phyloP scores from a whole-genome alignment of 805 yeast genomes.

The Metschnikowia gelsemii region DNA sequence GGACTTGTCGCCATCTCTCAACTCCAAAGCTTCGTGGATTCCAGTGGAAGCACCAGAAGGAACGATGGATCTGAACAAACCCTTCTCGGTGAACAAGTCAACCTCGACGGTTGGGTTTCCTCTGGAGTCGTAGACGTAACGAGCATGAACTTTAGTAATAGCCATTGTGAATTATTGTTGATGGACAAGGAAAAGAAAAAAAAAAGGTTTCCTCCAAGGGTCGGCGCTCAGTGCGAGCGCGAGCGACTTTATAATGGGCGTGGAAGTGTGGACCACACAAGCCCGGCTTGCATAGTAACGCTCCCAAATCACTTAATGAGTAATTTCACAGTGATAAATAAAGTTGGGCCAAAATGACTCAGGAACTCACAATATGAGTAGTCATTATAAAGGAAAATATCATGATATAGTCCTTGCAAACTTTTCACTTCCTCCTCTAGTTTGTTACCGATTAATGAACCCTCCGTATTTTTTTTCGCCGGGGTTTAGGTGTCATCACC shows the following conservation, averaged over 20 bases:
- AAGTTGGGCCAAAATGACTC: not conserved
- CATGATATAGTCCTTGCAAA: too few species aligned
- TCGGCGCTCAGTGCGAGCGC: conserved; percentile 14
- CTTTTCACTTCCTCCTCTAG: not conserved
- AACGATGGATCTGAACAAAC: conserved; percentile 94
- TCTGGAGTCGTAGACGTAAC: conserved; percentile 99
- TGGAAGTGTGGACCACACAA: conserved; percentile 24
- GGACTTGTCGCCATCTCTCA: conserved; percentile 96
- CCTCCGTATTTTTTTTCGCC: not conserved
- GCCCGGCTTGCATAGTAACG: conserved; percentile 20
- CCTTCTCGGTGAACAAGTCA: conserved; percentile 88
- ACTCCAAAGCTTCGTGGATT: conserved; percentile 96
- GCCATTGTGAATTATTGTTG: conserved; percentile 54
- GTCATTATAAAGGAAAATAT: too few species aligned
- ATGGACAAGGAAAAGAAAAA: conserved; percentile 5
- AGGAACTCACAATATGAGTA: too few species aligned
- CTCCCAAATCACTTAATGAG: not conserved
- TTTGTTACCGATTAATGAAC: not conserved
- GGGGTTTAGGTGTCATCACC: not conserved
- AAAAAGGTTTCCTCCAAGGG: conserved; percentile 7
- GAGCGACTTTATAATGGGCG: conserved; percentile 16
- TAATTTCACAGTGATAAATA: not conserved
- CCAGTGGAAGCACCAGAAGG: conserved; percentile 99
- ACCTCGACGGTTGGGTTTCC: conserved; percentile 99
- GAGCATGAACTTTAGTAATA: conserved; percentile 82